Conservation (phyloP, 2,329 filamentous ascomycete genomes). For the Chaetomium sp. region DNA sequence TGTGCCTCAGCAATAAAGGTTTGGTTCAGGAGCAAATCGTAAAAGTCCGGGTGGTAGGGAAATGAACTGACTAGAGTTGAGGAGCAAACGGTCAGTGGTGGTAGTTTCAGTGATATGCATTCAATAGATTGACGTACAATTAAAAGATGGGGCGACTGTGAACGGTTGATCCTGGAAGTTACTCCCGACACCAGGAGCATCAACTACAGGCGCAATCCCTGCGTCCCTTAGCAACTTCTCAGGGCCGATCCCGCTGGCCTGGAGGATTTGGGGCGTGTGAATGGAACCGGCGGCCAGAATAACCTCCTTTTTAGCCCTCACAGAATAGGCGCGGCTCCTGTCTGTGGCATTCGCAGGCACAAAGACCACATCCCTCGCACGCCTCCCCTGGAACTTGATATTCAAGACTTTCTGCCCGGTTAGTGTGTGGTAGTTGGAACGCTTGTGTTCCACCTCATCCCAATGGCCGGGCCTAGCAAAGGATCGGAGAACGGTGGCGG, state of each 20-base stretch:
- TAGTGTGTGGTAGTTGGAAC: constrained; percentile 22
- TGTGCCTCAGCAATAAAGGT: constrained; percentile 24
- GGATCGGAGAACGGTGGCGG: constrained; percentile 11
- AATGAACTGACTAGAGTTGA: constrained; percentile 17
- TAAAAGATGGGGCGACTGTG: constrained; percentile 14
- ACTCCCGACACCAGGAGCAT: constrained; percentile 56
- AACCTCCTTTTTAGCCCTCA: constrained; percentile 31
- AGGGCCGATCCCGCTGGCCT: constrained; percentile 36
- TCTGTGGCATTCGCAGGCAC: constrained; percentile 16
- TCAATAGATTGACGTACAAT: constrained; percentile 4
- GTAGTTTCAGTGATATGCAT: not conserved
- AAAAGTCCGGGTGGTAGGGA: constrained; percentile 17
- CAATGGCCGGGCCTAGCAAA: constrained; percentile 20
- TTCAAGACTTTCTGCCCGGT: constrained; percentile 31
- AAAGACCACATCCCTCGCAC: constrained; percentile 24
- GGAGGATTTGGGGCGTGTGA: constrained; percentile 38
- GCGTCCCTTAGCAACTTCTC: constrained; percentile 29
- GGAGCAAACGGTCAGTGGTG: not conserved
- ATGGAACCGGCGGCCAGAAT: constrained; percentile 37
- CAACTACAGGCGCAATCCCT: constrained; percentile 43
- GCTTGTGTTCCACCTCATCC: constrained; percentile 15
- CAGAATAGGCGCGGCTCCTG: constrained; percentile 9
- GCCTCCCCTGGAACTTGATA: constrained; percentile 33
- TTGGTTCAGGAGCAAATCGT: constrained; percentile 21
- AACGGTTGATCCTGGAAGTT: constrained; percentile 34